These are phyloP conservation scores for Russula compacta DNA, from an alignment of 768 basidiomycete genomes.

Conservation along the genomic window DNA sequence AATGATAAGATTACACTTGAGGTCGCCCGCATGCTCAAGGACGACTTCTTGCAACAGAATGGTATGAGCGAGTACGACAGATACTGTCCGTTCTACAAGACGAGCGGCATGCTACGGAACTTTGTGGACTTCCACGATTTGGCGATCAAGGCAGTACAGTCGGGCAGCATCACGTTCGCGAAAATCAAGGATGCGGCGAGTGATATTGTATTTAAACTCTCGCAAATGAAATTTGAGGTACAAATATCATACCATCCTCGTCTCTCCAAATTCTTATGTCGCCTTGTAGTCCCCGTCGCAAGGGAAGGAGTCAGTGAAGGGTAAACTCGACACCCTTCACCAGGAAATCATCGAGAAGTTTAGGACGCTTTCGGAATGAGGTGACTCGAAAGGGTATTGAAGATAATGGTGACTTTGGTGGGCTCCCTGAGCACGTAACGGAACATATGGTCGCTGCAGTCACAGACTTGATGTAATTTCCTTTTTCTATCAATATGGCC, in stretches of 20 bases:
- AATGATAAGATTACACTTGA: slow-evolving; percentile 97
- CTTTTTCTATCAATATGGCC: background rate
- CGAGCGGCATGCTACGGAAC: slow-evolving; percentile 88
- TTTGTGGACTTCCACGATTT: slow-evolving; percentile 90
- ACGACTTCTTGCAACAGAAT: slow-evolving; percentile 96
- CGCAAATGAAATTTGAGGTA: slow-evolving; percentile 99
- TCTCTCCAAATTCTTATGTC: background rate
- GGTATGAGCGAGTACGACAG: slow-evolving; percentile 98
- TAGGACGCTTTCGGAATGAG: slow-evolving; percentile 71
- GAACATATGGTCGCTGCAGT: background rate
- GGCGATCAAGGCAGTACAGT: slow-evolving; percentile 78
- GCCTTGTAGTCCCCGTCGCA: slow-evolving; percentile 72
- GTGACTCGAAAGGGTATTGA: background rate
- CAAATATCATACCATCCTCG: slow-evolving; percentile 19
- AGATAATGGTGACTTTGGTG: background rate
- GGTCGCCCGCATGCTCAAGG: slow-evolving; percentile 94
- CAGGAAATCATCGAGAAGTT: slow-evolving; percentile 90
- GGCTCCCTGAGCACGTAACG: background rate
- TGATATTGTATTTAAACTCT: slow-evolving; percentile 94
- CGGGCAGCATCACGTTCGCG: slow-evolving; percentile 74
- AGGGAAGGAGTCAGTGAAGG: slow-evolving; percentile 74
- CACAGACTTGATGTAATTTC: background rate
- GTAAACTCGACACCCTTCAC: slow-evolving; percentile 74
- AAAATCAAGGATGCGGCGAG: slow-evolving; percentile 79
- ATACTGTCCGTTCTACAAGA: slow-evolving; percentile 99